These are phyloP conservation scores for Martiniozyma asiatica DNA, from an alignment of 1,139 yeast species.

Conservation along the genomic window DNA sequence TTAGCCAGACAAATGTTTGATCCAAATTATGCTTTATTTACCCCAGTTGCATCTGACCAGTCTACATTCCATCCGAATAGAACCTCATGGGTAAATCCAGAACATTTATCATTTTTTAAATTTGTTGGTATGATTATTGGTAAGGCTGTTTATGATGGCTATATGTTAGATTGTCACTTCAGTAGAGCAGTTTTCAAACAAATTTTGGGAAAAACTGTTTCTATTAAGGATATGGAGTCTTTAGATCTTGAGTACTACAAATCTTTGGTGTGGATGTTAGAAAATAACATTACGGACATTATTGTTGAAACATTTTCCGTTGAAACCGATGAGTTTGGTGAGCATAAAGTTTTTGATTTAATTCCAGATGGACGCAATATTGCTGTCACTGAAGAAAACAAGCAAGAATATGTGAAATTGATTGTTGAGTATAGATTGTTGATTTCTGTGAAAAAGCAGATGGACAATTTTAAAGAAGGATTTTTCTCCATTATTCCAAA, in stretches of 20 bases:
- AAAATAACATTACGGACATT: constrained; percentile 91
- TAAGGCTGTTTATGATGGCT: constrained; percentile 81
- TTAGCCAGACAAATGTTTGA: constrained; percentile 91
- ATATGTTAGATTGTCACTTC: constrained; percentile 88
- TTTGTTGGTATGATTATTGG: constrained; percentile 93
- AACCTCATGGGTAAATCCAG: constrained; percentile 87
- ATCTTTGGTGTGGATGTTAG: constrained; percentile 91
- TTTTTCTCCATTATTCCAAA: constrained; percentile 90
- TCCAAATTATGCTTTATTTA: constrained; percentile 87
- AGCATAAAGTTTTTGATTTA: constrained; percentile 44
- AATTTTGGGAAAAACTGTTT: constrained; percentile 68
- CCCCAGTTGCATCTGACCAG: constrained; percentile 85
- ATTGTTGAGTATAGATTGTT: constrained; percentile 83
- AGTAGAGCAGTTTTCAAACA: constrained; percentile 90
- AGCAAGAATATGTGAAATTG: constrained; percentile 73
- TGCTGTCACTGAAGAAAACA: constrained; percentile 83
- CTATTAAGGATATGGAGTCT: constrained; percentile 90
- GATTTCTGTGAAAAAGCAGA: constrained; percentile 76
- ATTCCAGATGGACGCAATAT: constrained; percentile 75
- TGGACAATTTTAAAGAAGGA: constrained; percentile 76
- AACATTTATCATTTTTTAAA: constrained; percentile 83
- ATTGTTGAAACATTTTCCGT: constrained; percentile 94
- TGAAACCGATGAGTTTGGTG: constrained; percentile 92
- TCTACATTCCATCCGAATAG: constrained; percentile 95
- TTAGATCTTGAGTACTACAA: constrained; percentile 87